Conservation (phyloP, 1,284 basidiomycete species). For the Malassezia slooffiae region DNA sequence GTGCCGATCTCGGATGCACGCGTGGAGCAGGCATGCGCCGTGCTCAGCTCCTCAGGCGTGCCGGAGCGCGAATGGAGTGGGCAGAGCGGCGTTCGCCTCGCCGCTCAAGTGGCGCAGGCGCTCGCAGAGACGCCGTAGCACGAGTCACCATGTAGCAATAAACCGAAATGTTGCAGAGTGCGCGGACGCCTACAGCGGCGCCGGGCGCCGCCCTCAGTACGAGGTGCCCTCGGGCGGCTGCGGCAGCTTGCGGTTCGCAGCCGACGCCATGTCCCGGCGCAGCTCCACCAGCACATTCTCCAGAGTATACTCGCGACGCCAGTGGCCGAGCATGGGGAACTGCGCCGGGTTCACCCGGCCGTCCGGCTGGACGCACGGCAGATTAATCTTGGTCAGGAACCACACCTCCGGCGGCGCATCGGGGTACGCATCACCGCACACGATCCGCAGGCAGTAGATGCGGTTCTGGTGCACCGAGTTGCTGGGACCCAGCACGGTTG, state of each 20-base stretch:
- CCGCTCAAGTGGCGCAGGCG: background rate
- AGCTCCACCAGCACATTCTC: slow-evolving; percentile 42
- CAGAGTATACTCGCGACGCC: slow-evolving; percentile 40
- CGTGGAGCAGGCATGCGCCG: slow-evolving; percentile 18
- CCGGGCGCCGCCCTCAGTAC: too few species aligned
- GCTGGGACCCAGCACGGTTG: slow-evolving; percentile 94
- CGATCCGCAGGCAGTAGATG: slow-evolving; percentile 89
- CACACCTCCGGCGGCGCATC: slow-evolving; percentile 65
- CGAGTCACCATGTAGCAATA: background rate
- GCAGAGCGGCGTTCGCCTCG: too few species aligned
- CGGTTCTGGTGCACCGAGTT: slow-evolving; percentile 91
- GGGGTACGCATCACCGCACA: slow-evolving; percentile 72
- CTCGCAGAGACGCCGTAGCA: background rate
- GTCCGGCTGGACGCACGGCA: slow-evolving; percentile 76
- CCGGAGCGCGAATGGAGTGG: background rate
- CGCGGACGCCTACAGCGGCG: too few species aligned
- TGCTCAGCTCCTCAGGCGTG: background rate
- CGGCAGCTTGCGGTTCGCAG: slow-evolving; percentile 80
- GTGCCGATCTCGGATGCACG: slow-evolving; percentile 34
- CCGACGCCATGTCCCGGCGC: slow-evolving; percentile 71
- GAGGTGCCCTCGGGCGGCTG: slow-evolving; percentile 76
- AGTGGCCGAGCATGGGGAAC: slow-evolving; percentile 35
- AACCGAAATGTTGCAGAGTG: too few species aligned
- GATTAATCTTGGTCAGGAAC: slow-evolving; percentile 80
- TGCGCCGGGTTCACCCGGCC: slow-evolving; percentile 50